These are phyloP conservation scores for Emmonsia crescens DNA, from an alignment of 2,329 filamentous ascomycete genomes.

Conservation along the genomic window DNA sequence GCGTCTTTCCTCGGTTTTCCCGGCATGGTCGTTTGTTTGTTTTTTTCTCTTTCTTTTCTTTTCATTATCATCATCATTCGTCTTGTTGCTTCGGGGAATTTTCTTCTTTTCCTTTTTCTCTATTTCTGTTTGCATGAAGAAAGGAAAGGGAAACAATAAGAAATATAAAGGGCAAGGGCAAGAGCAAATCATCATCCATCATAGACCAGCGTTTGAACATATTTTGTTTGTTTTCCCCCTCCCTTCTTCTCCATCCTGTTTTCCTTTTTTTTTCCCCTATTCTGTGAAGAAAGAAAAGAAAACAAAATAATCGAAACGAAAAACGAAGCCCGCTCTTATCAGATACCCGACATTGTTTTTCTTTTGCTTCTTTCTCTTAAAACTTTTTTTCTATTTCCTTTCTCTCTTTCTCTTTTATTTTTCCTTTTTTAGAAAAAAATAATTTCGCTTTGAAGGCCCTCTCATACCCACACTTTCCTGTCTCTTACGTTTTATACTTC, in stretches of 20 bases:
- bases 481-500: too few species aligned
- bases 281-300: not conserved
- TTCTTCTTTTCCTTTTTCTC: not conserved
- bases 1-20: not conserved
- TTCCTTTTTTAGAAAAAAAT: too few species aligned
- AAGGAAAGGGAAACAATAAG: not conserved
- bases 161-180: not conserved
- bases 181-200: conserved; percentile 18
- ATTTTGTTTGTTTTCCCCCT: conserved; percentile 31
- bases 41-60: not conserved
- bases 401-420: not conserved
- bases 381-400: too few species aligned
- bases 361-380: not conserved
- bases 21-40: not conserved
- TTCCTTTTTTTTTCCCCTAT: conserved; percentile 19
- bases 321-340: not conserved
- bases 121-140: conserved; percentile 16
- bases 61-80: not conserved
- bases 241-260: conserved; percentile 34
- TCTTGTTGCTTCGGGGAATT: not conserved
- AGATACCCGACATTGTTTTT: not conserved
- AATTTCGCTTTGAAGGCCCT: too few species aligned
- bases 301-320: not conserved
- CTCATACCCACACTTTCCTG: too few species aligned
- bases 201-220: conserved; percentile 41